These are phyloP conservation scores for Aureobasidium leucospermi DNA, from an alignment of 2,329 filamentous ascomycete species.

Conservation along the genomic window DNA sequence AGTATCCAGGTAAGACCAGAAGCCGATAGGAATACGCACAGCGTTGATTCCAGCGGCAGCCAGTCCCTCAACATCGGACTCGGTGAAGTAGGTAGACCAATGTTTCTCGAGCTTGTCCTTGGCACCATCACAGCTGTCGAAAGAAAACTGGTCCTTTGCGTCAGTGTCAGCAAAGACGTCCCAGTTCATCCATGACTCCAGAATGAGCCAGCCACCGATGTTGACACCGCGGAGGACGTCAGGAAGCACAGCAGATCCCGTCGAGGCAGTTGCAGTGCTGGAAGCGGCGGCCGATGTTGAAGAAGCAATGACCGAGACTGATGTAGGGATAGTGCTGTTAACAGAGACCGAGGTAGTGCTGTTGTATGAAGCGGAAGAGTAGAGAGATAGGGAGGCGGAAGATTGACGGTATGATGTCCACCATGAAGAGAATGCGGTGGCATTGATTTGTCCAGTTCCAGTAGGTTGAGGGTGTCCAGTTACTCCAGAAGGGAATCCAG, in stretches of 20 bases:
- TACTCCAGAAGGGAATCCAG: slow-evolving; percentile 14
- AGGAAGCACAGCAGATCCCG: neutral
- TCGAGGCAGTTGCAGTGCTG: neutral
- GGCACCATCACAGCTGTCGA: slow-evolving; percentile 31
- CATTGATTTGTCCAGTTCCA: slow-evolving; percentile 12
- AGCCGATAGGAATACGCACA: slow-evolving; percentile 46
- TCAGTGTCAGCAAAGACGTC: slow-evolving; percentile 28
- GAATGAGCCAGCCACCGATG: slow-evolving; percentile 31
- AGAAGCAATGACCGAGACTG: neutral
- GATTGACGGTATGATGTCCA: slow-evolving; percentile 10
- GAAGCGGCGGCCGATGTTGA: neutral
- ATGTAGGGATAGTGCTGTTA: neutral
- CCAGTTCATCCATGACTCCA: slow-evolving; percentile 30
- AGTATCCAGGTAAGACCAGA: slow-evolving; percentile 44
- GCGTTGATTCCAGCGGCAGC: slow-evolving; percentile 32
- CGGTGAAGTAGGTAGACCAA: slow-evolving; percentile 34
- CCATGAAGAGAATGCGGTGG: slow-evolving; percentile 3
- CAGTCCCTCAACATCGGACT: slow-evolving; percentile 37
- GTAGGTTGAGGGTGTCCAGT: slow-evolving; percentile 10
- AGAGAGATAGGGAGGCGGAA: slow-evolving; percentile 7
- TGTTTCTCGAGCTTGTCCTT: slow-evolving; percentile 28
- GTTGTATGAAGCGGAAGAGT: slow-evolving; percentile 2
- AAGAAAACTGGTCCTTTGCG: slow-evolving; percentile 33
- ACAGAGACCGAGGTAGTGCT: neutral
- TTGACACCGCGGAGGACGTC: slow-evolving; percentile 28